Evolutionary conservation across 1,284 basidiomycete genomes (phyloP).

Genomic region (Naganishia albida): DNA sequence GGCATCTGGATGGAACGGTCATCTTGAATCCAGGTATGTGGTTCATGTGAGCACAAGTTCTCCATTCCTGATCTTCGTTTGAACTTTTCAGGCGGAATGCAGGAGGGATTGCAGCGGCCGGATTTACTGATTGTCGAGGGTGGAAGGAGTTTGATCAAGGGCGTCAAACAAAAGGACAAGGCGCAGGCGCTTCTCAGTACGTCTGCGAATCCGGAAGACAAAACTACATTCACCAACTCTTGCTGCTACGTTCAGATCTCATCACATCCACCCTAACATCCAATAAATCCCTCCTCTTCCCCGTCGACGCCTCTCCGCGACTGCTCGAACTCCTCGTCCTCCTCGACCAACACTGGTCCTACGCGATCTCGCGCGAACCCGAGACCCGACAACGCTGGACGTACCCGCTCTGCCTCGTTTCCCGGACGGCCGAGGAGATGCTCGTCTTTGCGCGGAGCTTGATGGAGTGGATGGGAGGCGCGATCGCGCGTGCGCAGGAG

Average conservation of each 20-base stretch:
- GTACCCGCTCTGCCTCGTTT: constrained; percentile 85
- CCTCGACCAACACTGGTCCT: constrained; percentile 97
- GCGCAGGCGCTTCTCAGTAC: constrained; percentile 84
- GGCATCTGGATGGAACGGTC: constrained; percentile 93
- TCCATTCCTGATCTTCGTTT: no score
- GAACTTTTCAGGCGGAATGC: constrained; percentile 27
- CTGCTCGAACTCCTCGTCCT: constrained; percentile 91
- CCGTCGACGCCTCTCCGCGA: constrained; percentile 90
- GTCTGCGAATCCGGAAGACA: constrained; percentile 35
- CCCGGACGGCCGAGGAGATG: constrained; percentile 88
- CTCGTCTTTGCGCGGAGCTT: constrained; percentile 90
- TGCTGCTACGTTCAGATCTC: constrained; percentile 62
- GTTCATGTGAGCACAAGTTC: neutral
- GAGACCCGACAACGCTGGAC: constrained; percentile 42
- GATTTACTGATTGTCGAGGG: constrained; percentile 94
- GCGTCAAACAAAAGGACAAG: constrained; percentile 84
- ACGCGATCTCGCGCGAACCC: constrained; percentile 64
- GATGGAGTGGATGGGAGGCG: constrained; percentile 98
- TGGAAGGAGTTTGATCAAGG: constrained; percentile 75
- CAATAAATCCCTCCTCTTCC: constrained; percentile 83
- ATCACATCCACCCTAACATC: constrained; percentile 76
- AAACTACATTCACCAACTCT: constrained; percentile 8
- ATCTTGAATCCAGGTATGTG: constrained; percentile 59
- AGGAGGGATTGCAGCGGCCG: constrained; percentile 79
- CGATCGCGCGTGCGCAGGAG: constrained; percentile 72